Conservation (phyloP, 108 stramenopile genomes). For the Skeletonema menzelii region DNA sequence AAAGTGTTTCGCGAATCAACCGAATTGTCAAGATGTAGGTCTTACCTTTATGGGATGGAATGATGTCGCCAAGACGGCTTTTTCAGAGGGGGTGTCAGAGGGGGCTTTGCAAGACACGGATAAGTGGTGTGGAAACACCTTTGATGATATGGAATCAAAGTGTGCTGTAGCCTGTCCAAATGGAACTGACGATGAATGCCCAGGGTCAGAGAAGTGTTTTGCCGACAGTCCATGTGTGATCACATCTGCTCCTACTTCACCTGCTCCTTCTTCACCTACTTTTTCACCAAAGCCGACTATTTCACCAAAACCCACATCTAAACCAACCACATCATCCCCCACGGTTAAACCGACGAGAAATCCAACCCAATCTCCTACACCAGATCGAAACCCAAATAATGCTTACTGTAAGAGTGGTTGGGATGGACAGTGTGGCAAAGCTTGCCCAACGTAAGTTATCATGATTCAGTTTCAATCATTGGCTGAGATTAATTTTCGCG, state of each 20-base stretch:
- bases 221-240: constrained; percentile 29
- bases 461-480: not conserved
- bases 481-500: not conserved
- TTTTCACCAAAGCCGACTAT: not conserved
- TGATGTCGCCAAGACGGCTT: not conserved
- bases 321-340: not conserved
- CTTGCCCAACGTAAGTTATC: constrained; percentile 11
- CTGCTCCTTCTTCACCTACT: not conserved
- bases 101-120: not conserved
- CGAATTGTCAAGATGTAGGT: not conserved
- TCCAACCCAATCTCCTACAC: constrained; percentile 17
- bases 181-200: constrained; percentile 29
- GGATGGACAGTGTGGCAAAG: constrained; percentile 29
- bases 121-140: constrained; percentile 30
- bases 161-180: constrained; percentile 38
- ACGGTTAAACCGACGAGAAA: not conserved
- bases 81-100: too few relatives aligned
- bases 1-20: not conserved
- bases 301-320: not conserved
- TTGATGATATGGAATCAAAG: constrained; percentile 32
- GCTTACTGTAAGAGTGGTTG: constrained; percentile 15
- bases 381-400: constrained; percentile 21
- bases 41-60: not conserved
- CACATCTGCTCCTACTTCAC: not conserved
- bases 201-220: constrained; percentile 29